Evolutionary conservation across 1,284 basidiomycete genomes (phyloP).

Genomic region (Caloboletus firmus): DNA sequence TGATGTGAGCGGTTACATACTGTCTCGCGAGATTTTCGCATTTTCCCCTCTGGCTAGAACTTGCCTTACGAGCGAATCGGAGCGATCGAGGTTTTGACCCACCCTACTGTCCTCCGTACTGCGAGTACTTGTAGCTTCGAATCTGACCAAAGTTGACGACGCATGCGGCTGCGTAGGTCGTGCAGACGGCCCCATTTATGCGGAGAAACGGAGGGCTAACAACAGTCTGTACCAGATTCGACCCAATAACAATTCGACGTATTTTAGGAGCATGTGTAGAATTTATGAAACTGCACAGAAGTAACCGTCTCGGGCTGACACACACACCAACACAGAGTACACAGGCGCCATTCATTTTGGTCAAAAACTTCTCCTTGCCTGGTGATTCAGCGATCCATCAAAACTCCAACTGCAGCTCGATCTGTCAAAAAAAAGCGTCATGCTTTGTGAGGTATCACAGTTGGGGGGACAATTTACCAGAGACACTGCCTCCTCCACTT

Average conservation of each 20-base stretch:
- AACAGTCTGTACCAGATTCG: not conserved
- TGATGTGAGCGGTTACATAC: no score
- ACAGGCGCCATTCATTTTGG: not conserved
- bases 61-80: no score
- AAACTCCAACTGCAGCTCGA: not conserved
- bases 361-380: not conserved
- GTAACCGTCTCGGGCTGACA: not conserved
- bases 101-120: no score
- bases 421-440: not conserved
- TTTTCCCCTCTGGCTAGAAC: no score
- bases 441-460: not conserved
- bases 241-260: not conserved
- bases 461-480: slow-evolving; percentile 4
- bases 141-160: not conserved
- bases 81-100: no score
- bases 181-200: no score
- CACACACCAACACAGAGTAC: not conserved
- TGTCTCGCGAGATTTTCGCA: no score
- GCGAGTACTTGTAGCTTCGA: no score
- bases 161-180: no score
- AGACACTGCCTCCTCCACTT: slow-evolving; percentile 21
- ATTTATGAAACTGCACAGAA: not conserved
- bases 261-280: not conserved
- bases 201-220: no score
- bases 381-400: not conserved